Percentiles rank a stretch among this genome's conserved stretches.
Conservation (phyloP, 371 early-diverging fungal genomes). For the Syncephalastrum sp. region DNA sequence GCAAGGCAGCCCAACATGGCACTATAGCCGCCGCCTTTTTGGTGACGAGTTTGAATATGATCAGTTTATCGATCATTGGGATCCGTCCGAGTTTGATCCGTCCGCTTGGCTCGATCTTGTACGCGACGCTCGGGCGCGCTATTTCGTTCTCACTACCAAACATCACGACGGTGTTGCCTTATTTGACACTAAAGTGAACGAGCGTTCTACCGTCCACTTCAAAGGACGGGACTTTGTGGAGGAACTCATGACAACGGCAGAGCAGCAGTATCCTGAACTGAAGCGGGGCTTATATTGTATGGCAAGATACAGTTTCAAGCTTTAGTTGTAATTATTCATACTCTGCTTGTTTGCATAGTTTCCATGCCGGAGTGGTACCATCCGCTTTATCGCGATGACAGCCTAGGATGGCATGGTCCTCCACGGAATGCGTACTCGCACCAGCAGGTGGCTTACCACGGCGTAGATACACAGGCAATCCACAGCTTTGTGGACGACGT, state of each 20-base stretch:
- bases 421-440: constrained; percentile 29
- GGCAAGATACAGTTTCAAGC: neutral
- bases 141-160: constrained; percentile 40
- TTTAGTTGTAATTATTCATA: neutral
- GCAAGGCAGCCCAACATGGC: constrained; percentile 15
- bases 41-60: constrained; percentile 33
- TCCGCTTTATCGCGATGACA: constrained; percentile 25
- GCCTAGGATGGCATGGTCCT: constrained; percentile 33
- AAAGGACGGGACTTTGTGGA: constrained; percentile 28
- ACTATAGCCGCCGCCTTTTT: constrained; percentile 23
- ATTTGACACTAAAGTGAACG: constrained; percentile 30
- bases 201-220: constrained; percentile 23
- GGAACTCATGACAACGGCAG: constrained; percentile 22
- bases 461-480: constrained; percentile 24
- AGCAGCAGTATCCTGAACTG: constrained; percentile 26
- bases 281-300: constrained; percentile 40
- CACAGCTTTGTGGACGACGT: constrained; percentile 34
- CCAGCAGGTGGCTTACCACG: constrained; percentile 3
- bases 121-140: constrained; percentile 21
- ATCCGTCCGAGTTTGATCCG: constrained; percentile 25
- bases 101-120: constrained; percentile 27
- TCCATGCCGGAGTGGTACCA: constrained; percentile 47
- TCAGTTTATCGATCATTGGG: constrained; percentile 24
- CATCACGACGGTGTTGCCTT: constrained; percentile 43
- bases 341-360: constrained; percentile 15